Conservation (phyloP, 2,329 filamentous ascomycete species). For the Triangularia setosa region DNA sequence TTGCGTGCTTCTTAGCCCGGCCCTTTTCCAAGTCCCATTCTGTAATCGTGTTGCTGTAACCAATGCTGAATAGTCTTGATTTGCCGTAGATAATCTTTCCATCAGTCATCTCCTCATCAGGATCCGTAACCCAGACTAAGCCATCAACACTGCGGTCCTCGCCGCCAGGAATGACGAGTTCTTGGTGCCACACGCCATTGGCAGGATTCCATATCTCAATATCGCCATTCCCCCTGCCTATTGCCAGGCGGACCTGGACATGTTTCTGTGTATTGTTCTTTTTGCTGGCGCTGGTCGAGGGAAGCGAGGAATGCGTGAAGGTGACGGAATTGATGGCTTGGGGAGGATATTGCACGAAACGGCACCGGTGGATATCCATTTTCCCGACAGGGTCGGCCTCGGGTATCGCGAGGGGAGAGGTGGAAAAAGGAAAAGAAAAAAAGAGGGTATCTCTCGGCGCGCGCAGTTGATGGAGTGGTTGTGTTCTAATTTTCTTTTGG, state of each 20-base stretch:
- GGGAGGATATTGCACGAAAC: constrained; percentile 89
- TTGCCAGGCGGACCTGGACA: constrained; percentile 69
- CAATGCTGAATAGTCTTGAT: constrained; percentile 90
- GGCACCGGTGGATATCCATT: constrained; percentile 97
- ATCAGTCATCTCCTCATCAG: constrained; percentile 63
- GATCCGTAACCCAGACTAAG: constrained; percentile 85
- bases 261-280: constrained; percentile 45
- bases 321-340: constrained; percentile 91
- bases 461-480: not conserved
- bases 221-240: constrained; percentile 90
- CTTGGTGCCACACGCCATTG: constrained; percentile 81
- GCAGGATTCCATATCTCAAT: constrained; percentile 97
- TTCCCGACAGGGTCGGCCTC: constrained; percentile 18
- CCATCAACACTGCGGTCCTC: constrained; percentile 85
- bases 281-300: constrained; percentile 44
- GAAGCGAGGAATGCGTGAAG: constrained; percentile 71
- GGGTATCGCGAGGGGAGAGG: constrained; percentile 10
- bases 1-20: constrained; percentile 73
- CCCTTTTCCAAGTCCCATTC: constrained; percentile 90
- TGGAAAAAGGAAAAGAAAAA: not conserved
- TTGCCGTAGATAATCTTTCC: constrained; percentile 63
- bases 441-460: constrained; percentile 1
- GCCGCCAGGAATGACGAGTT: constrained; percentile 78
- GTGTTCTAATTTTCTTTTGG: constrained; percentile 1
- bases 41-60: constrained; percentile 85